phyloP scores from a whole-genome alignment of 305 asterid species.

The Andrographis paniculata region DNA sequence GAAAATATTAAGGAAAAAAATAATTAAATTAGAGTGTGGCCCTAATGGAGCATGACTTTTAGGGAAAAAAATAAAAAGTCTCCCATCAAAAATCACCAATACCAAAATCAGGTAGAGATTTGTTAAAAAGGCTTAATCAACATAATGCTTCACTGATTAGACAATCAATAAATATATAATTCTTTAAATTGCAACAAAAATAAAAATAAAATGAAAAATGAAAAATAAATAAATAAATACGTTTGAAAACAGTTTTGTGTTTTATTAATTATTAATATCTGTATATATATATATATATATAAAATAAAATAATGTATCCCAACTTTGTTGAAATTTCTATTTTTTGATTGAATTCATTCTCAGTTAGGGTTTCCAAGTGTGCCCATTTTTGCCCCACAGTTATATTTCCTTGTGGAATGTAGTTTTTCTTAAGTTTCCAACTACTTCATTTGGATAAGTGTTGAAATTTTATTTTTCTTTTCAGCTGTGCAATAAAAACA shows the following conservation, averaged over 20 bases:
- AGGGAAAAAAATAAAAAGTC: not conserved
- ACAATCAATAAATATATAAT: not conserved
- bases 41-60: not conserved
- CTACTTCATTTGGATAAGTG: not conserved
- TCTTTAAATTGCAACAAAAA: too few species aligned
- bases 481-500: too few species aligned
- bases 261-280: too few species aligned
- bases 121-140: conserved; percentile 6
- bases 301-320: not conserved
- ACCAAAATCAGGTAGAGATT: not conserved
- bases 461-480: not conserved
- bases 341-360: not conserved
- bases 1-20: too few species aligned
- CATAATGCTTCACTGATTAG: conserved; percentile 2
- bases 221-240: too few species aligned
- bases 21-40: not conserved
- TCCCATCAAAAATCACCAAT: not conserved
- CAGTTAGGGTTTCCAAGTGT: not conserved
- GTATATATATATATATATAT: too few species aligned
- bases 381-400: not conserved
- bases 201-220: too few species aligned
- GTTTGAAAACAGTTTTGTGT: too few species aligned
- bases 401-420: not conserved
- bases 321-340: not conserved
- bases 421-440: not conserved